A percentile compares a stretch with the other conserved stretches of the same genome.
Conservation (phyloP, 495 filamentous ascomycete genomes). For the Penicillium odoratum region DNA sequence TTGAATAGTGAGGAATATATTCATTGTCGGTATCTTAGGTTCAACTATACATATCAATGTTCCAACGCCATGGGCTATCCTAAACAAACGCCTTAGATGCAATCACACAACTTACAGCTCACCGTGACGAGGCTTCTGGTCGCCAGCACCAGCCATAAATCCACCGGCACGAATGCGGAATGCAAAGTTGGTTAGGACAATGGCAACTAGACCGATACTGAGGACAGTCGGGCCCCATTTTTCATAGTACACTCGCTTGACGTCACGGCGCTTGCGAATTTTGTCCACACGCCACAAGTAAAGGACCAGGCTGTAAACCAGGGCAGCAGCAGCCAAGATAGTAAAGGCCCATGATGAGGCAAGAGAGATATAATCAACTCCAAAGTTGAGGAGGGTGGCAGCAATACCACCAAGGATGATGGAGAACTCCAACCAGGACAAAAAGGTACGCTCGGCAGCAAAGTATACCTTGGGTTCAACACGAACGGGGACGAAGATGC, state of each 20-base stretch:
- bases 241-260: constrained; percentile 79
- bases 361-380: constrained; percentile 55
- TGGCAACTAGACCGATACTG: constrained; percentile 68
- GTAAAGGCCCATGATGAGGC: constrained; percentile 77
- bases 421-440: constrained; percentile 96
- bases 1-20: not conserved
- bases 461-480: constrained; percentile 99
- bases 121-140: constrained; percentile 14
- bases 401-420: constrained; percentile 93
- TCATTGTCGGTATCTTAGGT: not conserved
- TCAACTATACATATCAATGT: not conserved
- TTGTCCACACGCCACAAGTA: constrained; percentile 86
- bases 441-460: constrained; percentile 91
- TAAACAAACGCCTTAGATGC: not conserved
- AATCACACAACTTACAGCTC: constrained; percentile 18
- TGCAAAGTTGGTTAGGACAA: constrained; percentile 76
- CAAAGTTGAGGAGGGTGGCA: constrained; percentile 89
- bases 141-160: constrained; percentile 25
- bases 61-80: not conserved
- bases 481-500: constrained; percentile 90
- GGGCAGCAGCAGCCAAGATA: constrained; percentile 67
- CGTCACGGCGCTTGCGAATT: constrained; percentile 76
- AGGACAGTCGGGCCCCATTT: constrained; percentile 80
- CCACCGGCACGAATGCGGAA: constrained; percentile 37
- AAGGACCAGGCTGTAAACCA: constrained; percentile 76